phyloP scores from a whole-genome alignment of 331 rosid genomes.

The Malus hybrid region DNA sequence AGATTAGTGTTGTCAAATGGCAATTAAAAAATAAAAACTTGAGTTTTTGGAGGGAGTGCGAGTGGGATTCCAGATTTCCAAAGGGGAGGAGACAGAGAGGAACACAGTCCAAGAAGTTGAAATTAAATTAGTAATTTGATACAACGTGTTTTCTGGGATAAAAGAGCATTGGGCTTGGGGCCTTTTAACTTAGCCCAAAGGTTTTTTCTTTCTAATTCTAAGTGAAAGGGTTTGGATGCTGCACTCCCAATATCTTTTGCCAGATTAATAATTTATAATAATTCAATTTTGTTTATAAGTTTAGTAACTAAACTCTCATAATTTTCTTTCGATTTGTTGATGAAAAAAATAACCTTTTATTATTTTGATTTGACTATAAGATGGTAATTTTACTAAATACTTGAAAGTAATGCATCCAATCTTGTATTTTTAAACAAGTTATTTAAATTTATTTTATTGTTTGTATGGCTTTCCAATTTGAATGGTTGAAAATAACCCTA shows the following conservation, averaged over 20 bases:
- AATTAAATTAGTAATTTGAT: conserved; percentile 23
- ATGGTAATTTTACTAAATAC: too few relatives aligned
- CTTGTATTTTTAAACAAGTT: too few relatives aligned
- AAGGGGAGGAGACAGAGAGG: conserved; percentile 44
- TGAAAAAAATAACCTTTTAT: too few relatives aligned
- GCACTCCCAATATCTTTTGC: not conserved
- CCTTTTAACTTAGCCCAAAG: conserved; percentile 24
- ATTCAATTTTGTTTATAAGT: too few relatives aligned
- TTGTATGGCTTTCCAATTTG: too few relatives aligned
- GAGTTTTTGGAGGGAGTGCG: not conserved
- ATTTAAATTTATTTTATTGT: too few relatives aligned
- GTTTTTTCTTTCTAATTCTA: conserved; percentile 17
- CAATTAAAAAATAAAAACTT: not conserved
- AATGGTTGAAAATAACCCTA: too few relatives aligned
- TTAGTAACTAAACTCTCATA: too few relatives aligned
- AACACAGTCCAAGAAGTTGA: conserved; percentile 24
- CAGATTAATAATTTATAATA: not conserved
- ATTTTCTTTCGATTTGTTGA: too few relatives aligned
- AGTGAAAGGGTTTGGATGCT: conserved; percentile 14
- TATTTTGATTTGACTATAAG: too few relatives aligned
- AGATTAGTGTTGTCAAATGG: not conserved
- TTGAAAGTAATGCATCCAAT: too few relatives aligned
- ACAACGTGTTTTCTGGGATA: conserved; percentile 51
- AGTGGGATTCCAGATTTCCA: conserved; percentile 1
- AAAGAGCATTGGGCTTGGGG: conserved; percentile 38